These are phyloP conservation scores for Kodamaea neixiangensis DNA, from an alignment of 805 yeast species.

Conservation along the genomic window DNA sequence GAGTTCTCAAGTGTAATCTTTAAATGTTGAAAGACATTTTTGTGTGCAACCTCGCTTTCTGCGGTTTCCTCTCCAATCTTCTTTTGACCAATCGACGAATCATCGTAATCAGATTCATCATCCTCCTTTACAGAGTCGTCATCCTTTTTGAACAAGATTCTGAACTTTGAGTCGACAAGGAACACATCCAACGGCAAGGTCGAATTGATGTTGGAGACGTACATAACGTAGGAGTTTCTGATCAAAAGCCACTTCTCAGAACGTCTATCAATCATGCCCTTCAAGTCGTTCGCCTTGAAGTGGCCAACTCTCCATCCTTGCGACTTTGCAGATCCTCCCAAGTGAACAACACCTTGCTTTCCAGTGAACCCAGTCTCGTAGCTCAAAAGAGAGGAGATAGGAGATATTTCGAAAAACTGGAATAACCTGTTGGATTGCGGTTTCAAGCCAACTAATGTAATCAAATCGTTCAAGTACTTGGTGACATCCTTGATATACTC, in stretches of 20 bases:
- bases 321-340: conserved; percentile 78
- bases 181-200: conserved; percentile 92
- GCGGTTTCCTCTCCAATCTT: conserved; percentile 26
- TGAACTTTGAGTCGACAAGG: conserved; percentile 77
- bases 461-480: conserved; percentile 64
- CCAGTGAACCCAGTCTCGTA: conserved; percentile 82
- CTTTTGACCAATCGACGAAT: conserved; percentile 31
- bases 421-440: conserved; percentile 83
- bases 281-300: conserved; percentile 72
- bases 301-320: conserved; percentile 98
- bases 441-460: conserved; percentile 59
- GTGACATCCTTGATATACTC: conserved; percentile 54
- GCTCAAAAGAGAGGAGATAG: conserved; percentile 78
- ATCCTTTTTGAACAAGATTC: conserved; percentile 48
- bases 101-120: conserved; percentile 48
- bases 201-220: conserved; percentile 82
- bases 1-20: conserved; percentile 62
- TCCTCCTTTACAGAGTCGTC: conserved; percentile 29
- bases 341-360: conserved; percentile 82
- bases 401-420: conserved; percentile 88
- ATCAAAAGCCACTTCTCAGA: conserved; percentile 91
- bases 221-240: conserved; percentile 79
- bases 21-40: conserved; percentile 54
- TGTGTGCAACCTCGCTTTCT: conserved; percentile 24
- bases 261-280: conserved; percentile 88